Evolutionary conservation across 1,139 yeast species (phyloP), one percentile per base, ranked within the genome.

Genomic region (Taiozyma sp.): DNA sequence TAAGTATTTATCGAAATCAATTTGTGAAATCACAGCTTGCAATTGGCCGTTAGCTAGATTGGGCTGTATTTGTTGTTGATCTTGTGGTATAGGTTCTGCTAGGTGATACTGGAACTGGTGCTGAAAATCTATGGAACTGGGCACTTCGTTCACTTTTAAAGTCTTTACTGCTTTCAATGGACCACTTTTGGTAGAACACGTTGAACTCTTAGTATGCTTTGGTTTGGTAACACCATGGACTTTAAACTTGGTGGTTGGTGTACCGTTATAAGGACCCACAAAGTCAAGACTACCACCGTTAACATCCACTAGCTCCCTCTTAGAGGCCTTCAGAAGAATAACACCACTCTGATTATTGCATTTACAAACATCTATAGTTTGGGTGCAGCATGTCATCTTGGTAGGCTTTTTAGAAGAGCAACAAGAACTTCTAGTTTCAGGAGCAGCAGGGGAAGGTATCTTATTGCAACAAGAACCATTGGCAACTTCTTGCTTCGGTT

Each of bases 241-340:
- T n/a, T 55, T 53, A 46, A 60, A 60, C n/a, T 48, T 57, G 24
- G 48, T 57, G 28, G 53, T 49, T 9, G 55, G 45, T 2, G 55
- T 51, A 4, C 54, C 58, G 24, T 47, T 55, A 39, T 55, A 57
- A 10, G 65, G 62, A 8, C 63, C 67, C 22, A 64, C 59, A 44
- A 53, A 61, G 48, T 58, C 60, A 22, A 62, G 42, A 43, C 50
- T 49, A 10, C 62, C 50, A 76, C 78, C 71, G n/a, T 62, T 67
- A 47, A 76, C 66, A 58, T 79, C 83, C 8, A 79, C 73, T 30
- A 78, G 73, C 50, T 77, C 77, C 56, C 77, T 76, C 42, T 74
- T 71, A 0, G 81, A 72, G 0, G 80, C 72, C 52, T 73, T 72
- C 44, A 75, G 63, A 13, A 78, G 70, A 7, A 76, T 67, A 5